Base-by-base conservation (phyloP, 371 early-diverging fungal species). In the Encephalitozoon hellem region DNA sequence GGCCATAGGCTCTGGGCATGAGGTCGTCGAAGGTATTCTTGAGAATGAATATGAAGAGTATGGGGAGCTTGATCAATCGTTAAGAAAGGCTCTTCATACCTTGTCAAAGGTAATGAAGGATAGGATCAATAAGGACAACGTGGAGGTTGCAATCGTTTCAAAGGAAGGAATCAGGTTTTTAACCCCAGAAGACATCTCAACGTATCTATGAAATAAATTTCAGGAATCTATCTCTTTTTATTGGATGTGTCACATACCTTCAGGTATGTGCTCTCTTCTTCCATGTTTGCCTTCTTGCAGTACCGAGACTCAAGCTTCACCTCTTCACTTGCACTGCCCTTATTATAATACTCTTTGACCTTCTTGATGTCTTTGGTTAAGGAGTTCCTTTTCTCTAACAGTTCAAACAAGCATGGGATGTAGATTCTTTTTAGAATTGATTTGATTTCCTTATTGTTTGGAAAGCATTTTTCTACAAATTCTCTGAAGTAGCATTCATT, bases 61-160 rank as follows among this genome's bases (percentile, higher is more conserved):
- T 5, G 88, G 93, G 82, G 90, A 90, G 2, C 82, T 94, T 74
- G 86, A 88, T 15, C 93, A 95, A 82, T 94, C 94, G 2, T 90
- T 94, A 77, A 86, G 87, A 4, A 83, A 93, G 74, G 89, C 94
- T 15, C 89, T 96, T 69, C 92, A 90, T 84, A 92, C 96, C n/a
- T 87, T 98, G 45, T 95, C 96, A 87, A 91, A 94, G 77, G 97
- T 96, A 28, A 97, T 98, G 97, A 97, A 98, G 86, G 99, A 98
- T 83, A 95, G 95, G 87, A 88, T 98, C 52, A 93, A 87, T 83
- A 88, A 90, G 69, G 87, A 90, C 6, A 98, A 97, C 83, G 92
- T 96, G 21, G 94, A 98, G 86, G 86, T 96, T 39, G 94, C 94
- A 12, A 88, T 91, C 30, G 92, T 95, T 42, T 76, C 47, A 6